A percentile compares a stretch with the other conserved stretches of the same genome.
Conservation (phyloP, 257 asterid species). For the Cordia subcordata region DNA sequence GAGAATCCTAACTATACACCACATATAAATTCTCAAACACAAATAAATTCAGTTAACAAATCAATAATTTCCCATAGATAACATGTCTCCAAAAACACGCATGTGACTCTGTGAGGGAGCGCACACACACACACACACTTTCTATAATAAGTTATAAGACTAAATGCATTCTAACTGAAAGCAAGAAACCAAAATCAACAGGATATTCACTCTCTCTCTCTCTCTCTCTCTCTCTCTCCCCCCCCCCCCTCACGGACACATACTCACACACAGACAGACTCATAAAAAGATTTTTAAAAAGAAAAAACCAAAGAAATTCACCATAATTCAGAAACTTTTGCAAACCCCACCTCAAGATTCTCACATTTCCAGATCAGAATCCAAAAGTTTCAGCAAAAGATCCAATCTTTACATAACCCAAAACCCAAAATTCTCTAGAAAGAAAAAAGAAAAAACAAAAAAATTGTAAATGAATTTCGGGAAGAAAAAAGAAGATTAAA, state of each 20-base stretch:
- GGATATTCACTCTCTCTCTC: no score
- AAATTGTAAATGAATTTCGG: neutral
- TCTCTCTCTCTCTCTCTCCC: no score
- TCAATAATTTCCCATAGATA: no score
- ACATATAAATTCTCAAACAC: no score
- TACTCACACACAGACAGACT: neutral
- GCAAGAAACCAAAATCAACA: no score
- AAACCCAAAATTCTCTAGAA: neutral
- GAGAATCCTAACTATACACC: neutral
- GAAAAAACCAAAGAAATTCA: slow-evolving; percentile 8
- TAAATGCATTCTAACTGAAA: no score
- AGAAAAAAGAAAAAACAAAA: no score
- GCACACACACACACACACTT: no score
- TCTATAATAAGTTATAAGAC: no score
- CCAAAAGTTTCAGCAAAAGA: slow-evolving; percentile 2
- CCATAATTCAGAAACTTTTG: slow-evolving; percentile 13
- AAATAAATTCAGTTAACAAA: neutral
- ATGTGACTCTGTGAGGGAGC: no score
- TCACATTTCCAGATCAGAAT: slow-evolving; percentile 19
- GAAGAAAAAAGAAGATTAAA: no score
- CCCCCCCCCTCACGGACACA: neutral
- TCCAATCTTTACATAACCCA: neutral
- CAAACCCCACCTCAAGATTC: slow-evolving; percentile 20
- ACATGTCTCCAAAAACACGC: no score
- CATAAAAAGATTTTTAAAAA: neutral